Evolutionary conservation across 2,329 filamentous ascomycete species (phyloP).

Genomic region (Fusarium sulawesiense): DNA sequence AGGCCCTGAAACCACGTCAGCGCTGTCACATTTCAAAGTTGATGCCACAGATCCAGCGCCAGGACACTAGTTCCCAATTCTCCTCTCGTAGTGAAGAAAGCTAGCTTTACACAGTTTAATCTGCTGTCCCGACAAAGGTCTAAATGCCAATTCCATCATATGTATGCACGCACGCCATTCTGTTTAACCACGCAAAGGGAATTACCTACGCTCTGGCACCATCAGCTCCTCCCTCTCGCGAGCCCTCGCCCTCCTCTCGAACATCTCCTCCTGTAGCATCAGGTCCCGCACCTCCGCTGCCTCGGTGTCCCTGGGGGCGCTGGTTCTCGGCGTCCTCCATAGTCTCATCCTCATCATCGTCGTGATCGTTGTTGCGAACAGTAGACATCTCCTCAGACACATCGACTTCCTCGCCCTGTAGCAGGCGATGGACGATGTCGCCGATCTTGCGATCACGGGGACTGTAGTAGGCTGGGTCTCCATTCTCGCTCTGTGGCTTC

Average conservation of each 20-base stretch:
- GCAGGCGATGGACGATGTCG: slow-evolving; percentile 82
- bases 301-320: slow-evolving; percentile 67
- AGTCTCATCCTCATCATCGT: slow-evolving; percentile 64
- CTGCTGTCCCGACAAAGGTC: slow-evolving; percentile 39
- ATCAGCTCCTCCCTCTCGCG: slow-evolving; percentile 93
- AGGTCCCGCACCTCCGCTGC: slow-evolving; percentile 83
- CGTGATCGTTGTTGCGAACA: slow-evolving; percentile 62
- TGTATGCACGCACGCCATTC: slow-evolving; percentile 40
- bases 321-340: slow-evolving; percentile 74
- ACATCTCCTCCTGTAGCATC: slow-evolving; percentile 92
- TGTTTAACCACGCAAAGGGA: slow-evolving; percentile 48
- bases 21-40: slow-evolving; percentile 45
- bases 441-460: slow-evolving; percentile 87
- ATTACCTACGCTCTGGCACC: slow-evolving; percentile 98
- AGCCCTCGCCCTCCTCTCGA: slow-evolving; percentile 86
- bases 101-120: slow-evolving; percentile 50
- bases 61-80: slow-evolving; percentile 47
- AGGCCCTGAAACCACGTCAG: slow-evolving; percentile 67
- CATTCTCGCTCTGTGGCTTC: slow-evolving; percentile 78
- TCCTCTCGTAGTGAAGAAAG: slow-evolving; percentile 47
- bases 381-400: slow-evolving; percentile 77
- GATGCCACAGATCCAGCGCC: slow-evolving; percentile 39
- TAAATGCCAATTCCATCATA: slow-evolving; percentile 37
- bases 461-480: slow-evolving; percentile 82
- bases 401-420: slow-evolving; percentile 91